Evolutionary conservation across 306 rosid species (phyloP), one percentile per base, ranked within the genome.

Genomic region (Quercus cerris): DNA sequence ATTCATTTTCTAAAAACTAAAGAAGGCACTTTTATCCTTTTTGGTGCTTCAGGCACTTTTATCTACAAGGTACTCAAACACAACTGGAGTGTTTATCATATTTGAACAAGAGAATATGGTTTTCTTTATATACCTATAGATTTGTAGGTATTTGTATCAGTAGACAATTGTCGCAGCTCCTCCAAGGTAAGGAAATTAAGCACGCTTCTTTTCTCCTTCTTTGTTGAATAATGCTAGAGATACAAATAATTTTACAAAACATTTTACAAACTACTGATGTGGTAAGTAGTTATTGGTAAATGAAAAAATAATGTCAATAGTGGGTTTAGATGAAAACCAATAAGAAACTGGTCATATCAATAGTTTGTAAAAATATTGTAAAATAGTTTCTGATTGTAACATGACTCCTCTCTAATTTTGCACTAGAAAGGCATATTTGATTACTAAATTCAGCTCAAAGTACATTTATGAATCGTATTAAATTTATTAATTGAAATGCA

Each of bases 201-300:
- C 96, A 4, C 99, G 96, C 86, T 95, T 95, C 86, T 91, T 95
- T 74, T 91, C 99, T 27, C 93, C 91, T 77, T 95, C 99, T 78
- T 95, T 95, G 87, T 85, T 82, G 41, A 35, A 35, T 35, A 35
- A 35, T 35, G 41, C 41, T 35, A 35, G 8, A 6, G 8, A 35
- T 6, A 1, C 41, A 35, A 35, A 35, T 2, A 35, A 1, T 35
- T 35, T 5, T 35, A 35, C 8, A 35, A 35, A 35, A 35, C 0
- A 35, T 35, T 35, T 35, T 35, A 35, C 41, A 6, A 35, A 35
- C 8, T 6, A 0, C 0, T 35, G 0, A 35, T 35, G 8, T 35
- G 0, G 8, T 35, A 2, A 35, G 2, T 35, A 35, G 8, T 35
- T 35, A 35, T 5, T 35, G 8, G 2, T 35, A 35, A 35, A 35